Percentiles rank a stretch among this genome's conserved stretches.
Conservation (phyloP, 2,329 filamentous ascomycete species). For the Fusarium miscanthi region DNA sequence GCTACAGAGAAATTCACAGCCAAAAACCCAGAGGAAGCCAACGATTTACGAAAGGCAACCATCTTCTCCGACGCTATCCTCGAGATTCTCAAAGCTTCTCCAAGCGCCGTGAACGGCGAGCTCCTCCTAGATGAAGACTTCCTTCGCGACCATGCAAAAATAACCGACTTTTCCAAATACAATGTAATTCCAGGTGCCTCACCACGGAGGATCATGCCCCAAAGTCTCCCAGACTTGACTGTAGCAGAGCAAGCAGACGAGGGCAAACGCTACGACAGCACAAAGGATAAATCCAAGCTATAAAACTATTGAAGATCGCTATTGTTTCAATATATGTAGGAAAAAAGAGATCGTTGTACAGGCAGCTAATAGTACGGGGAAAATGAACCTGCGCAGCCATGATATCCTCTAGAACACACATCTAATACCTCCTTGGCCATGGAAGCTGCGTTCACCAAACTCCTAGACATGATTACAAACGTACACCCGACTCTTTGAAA, state of each 20-base stretch:
- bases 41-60: constrained; percentile 73
- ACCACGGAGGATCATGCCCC: constrained; percentile 84
- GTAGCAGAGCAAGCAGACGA: constrained; percentile 86
- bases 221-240: constrained; percentile 72
- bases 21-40: constrained; percentile 58
- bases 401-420: constrained; percentile 40
- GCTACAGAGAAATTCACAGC: constrained; percentile 70
- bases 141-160: constrained; percentile 69
- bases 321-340: constrained; percentile 23
- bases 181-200: constrained; percentile 70
- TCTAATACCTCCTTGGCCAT: constrained; percentile 38
- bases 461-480: constrained; percentile 37
- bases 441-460: constrained; percentile 33
- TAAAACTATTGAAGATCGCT: constrained; percentile 37
- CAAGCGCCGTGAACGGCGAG: constrained; percentile 73
- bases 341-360: constrained; percentile 32
- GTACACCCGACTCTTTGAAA: constrained; percentile 35
- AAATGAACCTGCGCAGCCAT: constrained; percentile 26
- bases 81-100: constrained; percentile 72
- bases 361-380: constrained; percentile 22
- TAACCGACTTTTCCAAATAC: constrained; percentile 80
- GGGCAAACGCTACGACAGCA: constrained; percentile 76
- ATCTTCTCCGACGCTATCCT: constrained; percentile 86
- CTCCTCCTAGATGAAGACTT: constrained; percentile 86
- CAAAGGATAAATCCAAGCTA: constrained; percentile 53